Conservation (phyloP, 2,329 filamentous ascomycete genomes). For the Elsinoe necatrix region DNA sequence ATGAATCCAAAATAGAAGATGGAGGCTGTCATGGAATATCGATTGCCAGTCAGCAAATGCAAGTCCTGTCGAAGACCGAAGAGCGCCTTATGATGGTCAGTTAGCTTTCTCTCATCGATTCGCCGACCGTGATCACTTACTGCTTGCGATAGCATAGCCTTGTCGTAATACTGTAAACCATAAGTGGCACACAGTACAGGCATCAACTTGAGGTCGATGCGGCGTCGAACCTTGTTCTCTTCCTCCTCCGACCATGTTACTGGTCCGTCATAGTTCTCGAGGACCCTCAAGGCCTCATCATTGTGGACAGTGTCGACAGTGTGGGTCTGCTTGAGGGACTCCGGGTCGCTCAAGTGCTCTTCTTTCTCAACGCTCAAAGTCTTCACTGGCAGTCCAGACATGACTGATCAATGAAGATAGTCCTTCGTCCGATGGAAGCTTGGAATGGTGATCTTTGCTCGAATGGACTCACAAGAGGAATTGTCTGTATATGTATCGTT, state of each 20-base stretch:
- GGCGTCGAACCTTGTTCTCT: conserved; percentile 36
- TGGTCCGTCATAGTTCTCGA: conserved; percentile 37
- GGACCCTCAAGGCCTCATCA: conserved; percentile 36
- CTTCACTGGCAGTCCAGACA: background rate
- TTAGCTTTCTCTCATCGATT: background rate
- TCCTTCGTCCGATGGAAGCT: too few species aligned
- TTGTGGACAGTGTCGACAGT: conserved; percentile 29
- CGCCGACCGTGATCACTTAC: background rate
- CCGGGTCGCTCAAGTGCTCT: background rate
- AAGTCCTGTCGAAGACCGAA: conserved; percentile 38
- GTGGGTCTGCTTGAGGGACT: background rate
- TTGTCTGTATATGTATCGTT: background rate
- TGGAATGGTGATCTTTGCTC: background rate
- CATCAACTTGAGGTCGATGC: conserved; percentile 38
- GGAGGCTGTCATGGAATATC: conserved; percentile 38
- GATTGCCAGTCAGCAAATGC: conserved; percentile 33
- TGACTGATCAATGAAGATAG: background rate
- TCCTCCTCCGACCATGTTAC: conserved; percentile 36
- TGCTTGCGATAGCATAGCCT: conserved; percentile 50
- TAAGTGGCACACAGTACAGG: conserved; percentile 42
- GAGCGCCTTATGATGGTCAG: conserved; percentile 23
- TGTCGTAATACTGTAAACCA: conserved; percentile 43
- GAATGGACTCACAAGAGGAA: background rate
- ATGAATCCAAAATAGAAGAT: conserved; percentile 47
- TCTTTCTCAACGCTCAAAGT: background rate